Evolutionary conservation across 805 yeast genomes (phyloP).

Genomic region (Ogataea siamensis): DNA sequence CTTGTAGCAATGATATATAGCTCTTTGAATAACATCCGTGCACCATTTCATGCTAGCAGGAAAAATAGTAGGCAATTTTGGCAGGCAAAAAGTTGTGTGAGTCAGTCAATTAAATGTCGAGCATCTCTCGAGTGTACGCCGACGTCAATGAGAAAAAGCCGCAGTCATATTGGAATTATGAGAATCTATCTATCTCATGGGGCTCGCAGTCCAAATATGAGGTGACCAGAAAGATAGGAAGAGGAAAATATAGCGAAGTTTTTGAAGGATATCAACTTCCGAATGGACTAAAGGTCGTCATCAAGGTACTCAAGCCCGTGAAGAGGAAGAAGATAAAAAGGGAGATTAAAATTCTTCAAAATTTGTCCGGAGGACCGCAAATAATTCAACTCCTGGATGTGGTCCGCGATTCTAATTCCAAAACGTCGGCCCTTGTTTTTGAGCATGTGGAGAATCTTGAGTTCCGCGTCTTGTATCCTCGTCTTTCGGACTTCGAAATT

Average conservation of each 20-base stretch:
- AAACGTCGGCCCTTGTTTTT: slow-evolving; percentile 84
- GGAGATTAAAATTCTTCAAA: slow-evolving; percentile 84
- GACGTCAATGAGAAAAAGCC: slow-evolving; percentile 70
- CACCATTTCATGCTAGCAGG: neutral
- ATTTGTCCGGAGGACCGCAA: slow-evolving; percentile 82
- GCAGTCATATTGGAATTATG: slow-evolving; percentile 83
- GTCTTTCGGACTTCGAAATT: slow-evolving; percentile 70
- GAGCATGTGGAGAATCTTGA: slow-evolving; percentile 83
- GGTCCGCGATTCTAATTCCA: slow-evolving; percentile 74
- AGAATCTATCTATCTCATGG: slow-evolving; percentile 61
- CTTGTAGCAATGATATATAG: slow-evolving; percentile 17
- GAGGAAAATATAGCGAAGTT: slow-evolving; percentile 95
- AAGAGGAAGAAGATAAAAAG: slow-evolving; percentile 88
- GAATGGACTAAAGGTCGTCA: slow-evolving; percentile 65
- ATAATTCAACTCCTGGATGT: slow-evolving; percentile 74
- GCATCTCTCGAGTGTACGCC: slow-evolving; percentile 58
- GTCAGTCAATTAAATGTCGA: slow-evolving; percentile 11
- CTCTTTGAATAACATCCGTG: slow-evolving; percentile 1
- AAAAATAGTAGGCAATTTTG: neutral
- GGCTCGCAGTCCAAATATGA: slow-evolving; percentile 55
- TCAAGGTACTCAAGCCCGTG: slow-evolving; percentile 89
- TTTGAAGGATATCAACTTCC: slow-evolving; percentile 77
- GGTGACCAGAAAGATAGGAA: slow-evolving; percentile 78
- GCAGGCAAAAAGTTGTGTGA: slow-evolving; percentile 4
- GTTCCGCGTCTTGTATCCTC: slow-evolving; percentile 77